Percentiles rank a stretch among this genome's conserved stretches.
Conservation (phyloP, 306 rosid species). For the Castanospermum australe region DNA sequence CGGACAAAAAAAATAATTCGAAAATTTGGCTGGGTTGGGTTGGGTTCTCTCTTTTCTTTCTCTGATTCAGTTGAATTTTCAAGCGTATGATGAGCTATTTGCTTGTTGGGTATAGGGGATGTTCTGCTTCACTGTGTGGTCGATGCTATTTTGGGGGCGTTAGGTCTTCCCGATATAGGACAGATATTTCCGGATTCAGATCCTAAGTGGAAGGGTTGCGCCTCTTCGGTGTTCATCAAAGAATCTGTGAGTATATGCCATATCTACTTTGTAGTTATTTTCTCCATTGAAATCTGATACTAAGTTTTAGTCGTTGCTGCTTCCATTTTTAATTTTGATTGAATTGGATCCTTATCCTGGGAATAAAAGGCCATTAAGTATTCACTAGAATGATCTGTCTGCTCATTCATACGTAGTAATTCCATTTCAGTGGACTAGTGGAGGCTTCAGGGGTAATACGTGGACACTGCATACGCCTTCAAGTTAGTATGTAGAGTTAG, state of each 20-base stretch:
- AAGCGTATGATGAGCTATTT: neutral
- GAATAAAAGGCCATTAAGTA: neutral
- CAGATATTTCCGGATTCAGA: conserved; percentile 90
- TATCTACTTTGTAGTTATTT: neutral
- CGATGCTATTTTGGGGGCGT: conserved; percentile 90
- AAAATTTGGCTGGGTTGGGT: neutral
- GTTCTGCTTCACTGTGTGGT: conserved; percentile 96
- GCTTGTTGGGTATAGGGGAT: conserved; percentile 58
- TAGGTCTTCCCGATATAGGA: conserved; percentile 95
- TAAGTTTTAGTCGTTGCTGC: neutral
- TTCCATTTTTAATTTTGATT: neutral
- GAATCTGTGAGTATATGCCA: conserved; percentile 74
- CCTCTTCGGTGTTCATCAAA: conserved; percentile 72
- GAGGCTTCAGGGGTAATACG: neutral
- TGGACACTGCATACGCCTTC: neutral
- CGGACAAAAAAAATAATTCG: neutral
- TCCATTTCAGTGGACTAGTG: neutral
- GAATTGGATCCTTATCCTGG: neutral
- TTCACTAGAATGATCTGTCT: neutral
- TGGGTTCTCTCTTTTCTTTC: too few species aligned
- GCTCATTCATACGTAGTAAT: neutral
- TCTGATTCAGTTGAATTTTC: neutral
- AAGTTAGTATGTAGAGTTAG: conserved; percentile 3
- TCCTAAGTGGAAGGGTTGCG: conserved; percentile 94
- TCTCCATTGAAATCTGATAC: neutral